These are phyloP conservation scores for Hypoxylon fragiforme DNA, from an alignment of 495 filamentous ascomycete species.

Conservation along the genomic window DNA sequence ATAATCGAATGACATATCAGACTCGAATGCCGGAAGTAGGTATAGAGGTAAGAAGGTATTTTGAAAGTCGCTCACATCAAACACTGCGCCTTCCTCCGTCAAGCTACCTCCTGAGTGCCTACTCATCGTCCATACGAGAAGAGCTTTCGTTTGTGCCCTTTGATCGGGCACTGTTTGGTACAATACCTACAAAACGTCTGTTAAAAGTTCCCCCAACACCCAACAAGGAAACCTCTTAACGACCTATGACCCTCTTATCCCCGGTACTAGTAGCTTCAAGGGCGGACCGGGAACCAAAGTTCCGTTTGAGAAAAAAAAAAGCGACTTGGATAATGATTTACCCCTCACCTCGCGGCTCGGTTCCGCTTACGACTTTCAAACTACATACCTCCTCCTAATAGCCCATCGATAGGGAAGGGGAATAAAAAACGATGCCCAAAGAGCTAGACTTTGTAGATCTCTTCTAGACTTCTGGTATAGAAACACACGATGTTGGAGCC, in stretches of 20 bases:
- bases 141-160: too few relatives aligned
- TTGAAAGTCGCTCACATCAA: too few relatives aligned
- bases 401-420: conserved; percentile 13
- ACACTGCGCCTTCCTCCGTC: too few relatives aligned
- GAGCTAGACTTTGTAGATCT: conserved; percentile 25
- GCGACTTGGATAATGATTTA: conserved; percentile 34
- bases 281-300: conserved; percentile 21
- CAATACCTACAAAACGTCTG: conserved; percentile 16
- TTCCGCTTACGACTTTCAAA: conserved; percentile 32
- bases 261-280: conserved; percentile 22
- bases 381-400: too few relatives aligned
- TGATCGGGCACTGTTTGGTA: conserved; percentile 11
- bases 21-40: neutral
- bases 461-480: conserved; percentile 16
- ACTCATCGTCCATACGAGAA: too few relatives aligned
- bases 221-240: conserved; percentile 8
- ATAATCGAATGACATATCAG: conserved; percentile 3
- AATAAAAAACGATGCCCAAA: conserved; percentile 1
- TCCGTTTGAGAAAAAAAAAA: conserved; percentile 24
- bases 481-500: conserved; percentile 17
- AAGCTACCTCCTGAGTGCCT: too few relatives aligned
- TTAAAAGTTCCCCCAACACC: too few relatives aligned
- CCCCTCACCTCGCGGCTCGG: conserved; percentile 36
- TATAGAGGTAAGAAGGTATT: too few relatives aligned
- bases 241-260: conserved; percentile 27